Evolutionary conservation across 2,329 filamentous ascomycete species (phyloP).

Genomic region (Clarireedia paspali): DNA sequence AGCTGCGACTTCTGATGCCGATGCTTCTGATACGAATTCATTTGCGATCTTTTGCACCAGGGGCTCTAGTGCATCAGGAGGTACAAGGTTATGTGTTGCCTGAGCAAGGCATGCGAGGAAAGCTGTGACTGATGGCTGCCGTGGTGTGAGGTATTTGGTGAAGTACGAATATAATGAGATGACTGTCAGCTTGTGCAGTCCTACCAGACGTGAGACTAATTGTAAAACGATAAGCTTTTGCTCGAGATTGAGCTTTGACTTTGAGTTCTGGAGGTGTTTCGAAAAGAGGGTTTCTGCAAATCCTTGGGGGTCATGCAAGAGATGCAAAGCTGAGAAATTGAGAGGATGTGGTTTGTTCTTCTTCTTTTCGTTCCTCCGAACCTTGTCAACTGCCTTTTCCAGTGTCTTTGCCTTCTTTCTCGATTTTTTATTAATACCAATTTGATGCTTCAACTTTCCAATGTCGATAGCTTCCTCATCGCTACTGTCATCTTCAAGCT

Average conservation of each 20-base stretch:
- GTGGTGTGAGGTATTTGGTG: slow-evolving; percentile 11
- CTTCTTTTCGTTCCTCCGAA: slow-evolving; percentile 79
- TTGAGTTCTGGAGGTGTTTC: slow-evolving; percentile 83
- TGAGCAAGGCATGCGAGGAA: slow-evolving; percentile 91
- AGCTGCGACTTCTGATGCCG: slow-evolving; percentile 81
- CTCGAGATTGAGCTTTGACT: slow-evolving; percentile 77
- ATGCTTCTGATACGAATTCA: slow-evolving; percentile 93
- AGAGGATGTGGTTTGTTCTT: slow-evolving; percentile 80
- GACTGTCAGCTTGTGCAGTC: slow-evolving; percentile 84
- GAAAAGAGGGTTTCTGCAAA: slow-evolving; percentile 86
- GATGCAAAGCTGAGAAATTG: slow-evolving; percentile 92
- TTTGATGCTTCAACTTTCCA: slow-evolving; percentile 73
- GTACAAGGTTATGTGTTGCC: slow-evolving; percentile 82
- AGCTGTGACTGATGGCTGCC: slow-evolving; percentile 41
- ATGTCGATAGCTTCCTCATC: slow-evolving; percentile 79
- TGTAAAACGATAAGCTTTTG: slow-evolving; percentile 87
- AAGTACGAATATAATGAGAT: slow-evolving; percentile 72
- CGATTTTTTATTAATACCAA: slow-evolving; percentile 91
- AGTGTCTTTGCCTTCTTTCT: slow-evolving; percentile 78
- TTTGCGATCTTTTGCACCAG: slow-evolving; percentile 93
- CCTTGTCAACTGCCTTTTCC: slow-evolving; percentile 71
- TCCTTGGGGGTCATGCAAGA: slow-evolving; percentile 88
- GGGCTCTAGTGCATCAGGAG: slow-evolving; percentile 85
- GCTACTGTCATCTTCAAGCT: slow-evolving; percentile 81
- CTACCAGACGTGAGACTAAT: slow-evolving; percentile 82